Evolutionary conservation across 208 protist species (phyloP), one percentile per base, ranked within the genome.

Genomic region (Porcisia deanei): DNA sequence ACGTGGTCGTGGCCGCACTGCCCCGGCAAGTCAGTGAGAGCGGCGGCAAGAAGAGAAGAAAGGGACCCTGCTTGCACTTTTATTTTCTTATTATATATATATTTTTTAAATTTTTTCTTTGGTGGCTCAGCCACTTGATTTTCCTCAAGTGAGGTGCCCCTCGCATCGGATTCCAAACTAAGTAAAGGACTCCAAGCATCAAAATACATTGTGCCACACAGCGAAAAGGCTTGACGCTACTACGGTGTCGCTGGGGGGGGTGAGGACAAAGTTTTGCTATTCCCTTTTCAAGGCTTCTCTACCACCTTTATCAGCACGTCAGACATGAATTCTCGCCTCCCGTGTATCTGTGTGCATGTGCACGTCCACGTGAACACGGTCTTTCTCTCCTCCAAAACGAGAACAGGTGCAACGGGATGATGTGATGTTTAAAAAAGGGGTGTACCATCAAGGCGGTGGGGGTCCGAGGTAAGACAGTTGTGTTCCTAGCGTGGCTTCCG

Each of bases 31-130:
- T 25, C 34, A 72, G 71, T 75, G 55, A 75, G 58, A 45, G n/a
- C 20, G 6, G 45, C 55, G 25, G 14, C 14, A 7, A 14, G 14
- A 43, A 25, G n/a, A 57, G 3, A 65, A 18, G 60, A 18, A 22
- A 72, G 20, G 9, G 9, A 25, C 49, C 12, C 64, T 18, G 43
- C 39, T 18, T 79, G 71, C 37, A 45, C 60, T 37, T 67, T 71
- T 49, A 7, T 55, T 81, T 57, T 53, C 63, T 71, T 70, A 6
- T 76, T 30, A 73, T 41, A 41, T 9, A 22, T 18, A 30, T 30
- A 30, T 64, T 20, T 25, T 65, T n/a, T 64, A 5, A 37, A 52
- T 75, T 71, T 70, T 72, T 68, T 69, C 78, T 63, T 72, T 57
- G n/a, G 37, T 75, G 41, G 20, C 47, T 43, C 47, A 74, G 37